These are phyloP conservation scores for Tulasnella sp. DNA, from an alignment of 768 basidiomycete species.

Conservation along the genomic window DNA sequence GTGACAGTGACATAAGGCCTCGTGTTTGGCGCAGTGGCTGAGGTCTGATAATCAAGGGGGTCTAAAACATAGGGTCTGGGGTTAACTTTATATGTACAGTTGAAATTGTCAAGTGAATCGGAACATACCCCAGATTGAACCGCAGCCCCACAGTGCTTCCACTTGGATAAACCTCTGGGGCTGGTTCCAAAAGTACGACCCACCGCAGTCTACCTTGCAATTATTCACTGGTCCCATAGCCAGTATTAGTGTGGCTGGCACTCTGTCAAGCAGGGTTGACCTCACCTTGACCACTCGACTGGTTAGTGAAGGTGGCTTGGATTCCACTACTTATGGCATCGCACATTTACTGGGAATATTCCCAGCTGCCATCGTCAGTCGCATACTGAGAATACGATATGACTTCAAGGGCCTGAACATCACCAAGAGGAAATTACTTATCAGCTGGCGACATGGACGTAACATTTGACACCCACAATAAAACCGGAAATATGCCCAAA, in stretches of 20 bases:
- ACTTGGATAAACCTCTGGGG: not conserved
- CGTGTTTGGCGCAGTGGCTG: no score
- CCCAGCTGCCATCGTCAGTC: no score
- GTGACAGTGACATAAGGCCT: no score
- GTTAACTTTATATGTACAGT: no score
- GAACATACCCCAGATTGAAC: not conserved
- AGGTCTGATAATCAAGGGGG: not conserved
- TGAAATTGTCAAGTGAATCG: no score
- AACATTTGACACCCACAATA: no score
- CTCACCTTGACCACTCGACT: not conserved
- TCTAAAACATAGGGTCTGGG: not conserved
- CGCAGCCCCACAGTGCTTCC: not conserved
- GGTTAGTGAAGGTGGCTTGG: not conserved
- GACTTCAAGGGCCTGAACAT: no score
- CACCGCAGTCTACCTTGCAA: not conserved
- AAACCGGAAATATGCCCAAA: not conserved
- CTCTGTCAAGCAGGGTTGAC: not conserved
- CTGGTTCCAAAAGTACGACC: not conserved
- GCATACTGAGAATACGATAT: no score
- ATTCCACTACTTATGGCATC: not conserved
- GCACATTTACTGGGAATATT: not conserved
- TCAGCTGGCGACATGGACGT: no score
- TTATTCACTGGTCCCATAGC: not conserved
- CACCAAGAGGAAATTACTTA: no score
- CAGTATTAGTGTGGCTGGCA: not conserved